Conservation (phyloP, 257 asterid species). For the Apocynum venetum region DNA sequence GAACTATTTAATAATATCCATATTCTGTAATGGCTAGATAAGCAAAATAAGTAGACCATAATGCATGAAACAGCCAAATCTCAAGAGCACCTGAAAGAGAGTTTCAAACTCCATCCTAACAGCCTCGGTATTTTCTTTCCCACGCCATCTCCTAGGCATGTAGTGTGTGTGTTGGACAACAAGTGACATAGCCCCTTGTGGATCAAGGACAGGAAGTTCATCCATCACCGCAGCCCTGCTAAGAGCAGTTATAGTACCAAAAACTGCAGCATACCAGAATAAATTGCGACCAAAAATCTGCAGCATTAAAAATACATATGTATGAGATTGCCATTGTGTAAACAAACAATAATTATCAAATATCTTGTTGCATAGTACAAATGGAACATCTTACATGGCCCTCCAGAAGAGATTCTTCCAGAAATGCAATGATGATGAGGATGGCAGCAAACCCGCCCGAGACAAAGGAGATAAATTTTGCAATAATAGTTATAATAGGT, state of each 20-base stretch:
- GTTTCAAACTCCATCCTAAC: constrained; percentile 81
- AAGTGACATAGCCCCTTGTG: constrained; percentile 76
- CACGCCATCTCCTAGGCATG: constrained; percentile 99
- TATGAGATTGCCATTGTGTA: neutral
- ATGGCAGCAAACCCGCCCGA: constrained; percentile 99
- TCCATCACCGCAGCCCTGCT: constrained; percentile 81
- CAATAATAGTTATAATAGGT: constrained; percentile 72
- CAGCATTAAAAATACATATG: constrained; percentile 25
- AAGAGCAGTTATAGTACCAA: constrained; percentile 94
- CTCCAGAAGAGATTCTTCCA: constrained; percentile 96
- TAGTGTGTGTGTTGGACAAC: constrained; percentile 85
- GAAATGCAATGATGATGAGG: constrained; percentile 86
- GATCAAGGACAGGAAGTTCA: constrained; percentile 82
- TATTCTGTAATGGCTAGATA: neutral
- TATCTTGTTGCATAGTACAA: constrained; percentile 3
- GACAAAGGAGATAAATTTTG: constrained; percentile 94
- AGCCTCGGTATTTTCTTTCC: constrained; percentile 70
- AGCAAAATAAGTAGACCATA: neutral
- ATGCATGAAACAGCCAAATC: neutral
- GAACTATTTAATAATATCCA: neutral
- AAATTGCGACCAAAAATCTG: constrained; percentile 96
- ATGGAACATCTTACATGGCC: constrained; percentile 72
- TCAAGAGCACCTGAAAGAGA: constrained; percentile 72
- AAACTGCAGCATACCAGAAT: constrained; percentile 97
- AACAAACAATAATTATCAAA: constrained; percentile 2